Conservation (phyloP, 176 grass and related monocot genomes). For the Pharus latifolius region DNA sequence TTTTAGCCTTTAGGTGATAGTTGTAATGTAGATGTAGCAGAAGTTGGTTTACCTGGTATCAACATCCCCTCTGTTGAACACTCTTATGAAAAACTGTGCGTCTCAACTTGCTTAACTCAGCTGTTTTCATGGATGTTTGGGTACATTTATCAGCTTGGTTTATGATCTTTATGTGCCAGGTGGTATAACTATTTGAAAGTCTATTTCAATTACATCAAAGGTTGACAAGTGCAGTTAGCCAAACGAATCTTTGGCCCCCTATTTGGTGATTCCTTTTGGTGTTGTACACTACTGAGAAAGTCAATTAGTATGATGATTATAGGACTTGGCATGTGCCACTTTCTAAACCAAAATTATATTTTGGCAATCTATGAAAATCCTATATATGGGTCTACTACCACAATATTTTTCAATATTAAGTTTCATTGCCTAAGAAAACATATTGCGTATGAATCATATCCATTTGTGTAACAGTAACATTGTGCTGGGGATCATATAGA, state of each 20-base stretch:
- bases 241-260: not conserved
- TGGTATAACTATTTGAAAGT: not conserved
- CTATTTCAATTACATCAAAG: not conserved
- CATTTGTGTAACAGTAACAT: no score
- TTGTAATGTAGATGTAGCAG: not conserved
- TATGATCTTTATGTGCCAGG: not conserved
- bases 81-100: not conserved
- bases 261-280: not conserved
- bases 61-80: not conserved
- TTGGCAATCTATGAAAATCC: not conserved
- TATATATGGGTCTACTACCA: not conserved
- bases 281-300: not conserved
- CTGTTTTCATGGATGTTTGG: not conserved
- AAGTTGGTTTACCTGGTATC: not conserved
- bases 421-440: not conserved
- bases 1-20: not conserved
- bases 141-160: not conserved
- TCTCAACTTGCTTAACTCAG: not conserved
- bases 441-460: not conserved
- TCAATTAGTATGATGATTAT: not conserved
- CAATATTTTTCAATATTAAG: not conserved
- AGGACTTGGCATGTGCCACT: no score
- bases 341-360: not conserved
- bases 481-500: not conserved
- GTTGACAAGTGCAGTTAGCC: not conserved